Percentiles rank a stretch among this genome's conserved stretches.
phyloP scores from a whole-genome alignment of 768 basidiomycete species.

The Leccinum uliginosum region DNA sequence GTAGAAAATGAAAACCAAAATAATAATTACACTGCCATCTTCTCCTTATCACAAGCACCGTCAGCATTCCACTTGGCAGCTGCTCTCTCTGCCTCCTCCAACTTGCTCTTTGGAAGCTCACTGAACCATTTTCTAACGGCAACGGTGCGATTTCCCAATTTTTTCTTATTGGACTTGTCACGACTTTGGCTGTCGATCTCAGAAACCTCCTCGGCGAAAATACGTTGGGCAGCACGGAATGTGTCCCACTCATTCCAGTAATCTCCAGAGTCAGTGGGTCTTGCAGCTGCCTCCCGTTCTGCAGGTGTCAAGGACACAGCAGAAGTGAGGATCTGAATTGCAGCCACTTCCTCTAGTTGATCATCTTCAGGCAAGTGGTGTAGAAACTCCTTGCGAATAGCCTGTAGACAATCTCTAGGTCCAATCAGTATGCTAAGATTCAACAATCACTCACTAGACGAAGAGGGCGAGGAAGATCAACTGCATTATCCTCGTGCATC shows the following conservation, averaged over 20 bases:
- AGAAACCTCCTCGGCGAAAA: not conserved
- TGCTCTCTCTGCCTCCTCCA: not conserved
- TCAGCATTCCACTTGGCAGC: not conserved
- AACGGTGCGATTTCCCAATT: not conserved
- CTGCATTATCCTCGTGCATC: not conserved
- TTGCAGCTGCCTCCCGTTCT: not conserved
- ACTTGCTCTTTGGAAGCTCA: not conserved
- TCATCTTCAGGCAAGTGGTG: not conserved
- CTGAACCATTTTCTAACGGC: not conserved
- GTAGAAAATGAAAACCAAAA: not conserved
- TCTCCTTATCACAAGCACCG: not conserved
- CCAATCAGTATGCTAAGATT: too few relatives aligned
- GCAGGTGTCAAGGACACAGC: not conserved
- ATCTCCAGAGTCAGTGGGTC: not conserved
- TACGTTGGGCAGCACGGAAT: not conserved
- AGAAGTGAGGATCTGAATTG: not conserved
- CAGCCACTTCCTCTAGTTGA: not conserved
- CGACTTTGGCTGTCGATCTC: not conserved
- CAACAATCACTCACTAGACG: not conserved
- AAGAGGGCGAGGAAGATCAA: not conserved
- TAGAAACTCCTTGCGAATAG: not conserved
- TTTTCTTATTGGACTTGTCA: not conserved
- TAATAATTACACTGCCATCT: not conserved
- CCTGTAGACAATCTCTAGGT: not conserved
- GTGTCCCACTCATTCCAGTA: not conserved